Evolutionary conservation across 2,329 filamentous ascomycete species (phyloP), one percentile per base, ranked within the genome.

Genomic region (Colletotrichum lini): DNA sequence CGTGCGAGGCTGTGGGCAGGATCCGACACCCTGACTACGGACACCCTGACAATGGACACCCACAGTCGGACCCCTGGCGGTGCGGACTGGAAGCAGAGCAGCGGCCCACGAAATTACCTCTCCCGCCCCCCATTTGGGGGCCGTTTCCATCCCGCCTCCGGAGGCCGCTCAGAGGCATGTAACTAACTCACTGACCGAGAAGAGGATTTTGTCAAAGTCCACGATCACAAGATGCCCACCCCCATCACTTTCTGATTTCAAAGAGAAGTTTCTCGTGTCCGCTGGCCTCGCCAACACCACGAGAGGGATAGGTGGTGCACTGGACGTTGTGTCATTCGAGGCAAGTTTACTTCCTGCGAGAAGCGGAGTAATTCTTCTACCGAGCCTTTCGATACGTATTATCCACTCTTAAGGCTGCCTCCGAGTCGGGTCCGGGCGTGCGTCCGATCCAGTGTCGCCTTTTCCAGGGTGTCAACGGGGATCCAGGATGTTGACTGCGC

Each of bases 71-170:
- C 18, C 38, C 47, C 53, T 35, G 56, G n/a, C 18, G 23, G 49
- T 61, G 30, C 56, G 23, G 8, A 23, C 26, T 26, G 26, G 45
- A 8, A 50, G 30, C 35, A 50, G 16, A 38, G 66, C 60, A 64
- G 45, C 12, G 42, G 13, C 53, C 9, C 53, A 12, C 15, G 10
- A 50, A 21, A 45, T 44, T 35, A 52, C 42, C 42, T 26, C 12
- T 40, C n/a, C 68, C 52, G 64, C 68, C 68, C 54, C 67, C 44
- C 26, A 57, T 13, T 60, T 67, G 56, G 64, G 64, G 57, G 57
- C 64, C 50, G 30, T 70, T 56, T 60, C 44, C 3, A 49, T 35
- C 30, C 45, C 40, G 42, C 18, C 21, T 21, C 16, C 56, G 50
- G 57, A 70, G 68, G 68, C 68, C 68, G 64, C 68, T 67, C 47